These are phyloP conservation scores for Leccinum rimulosum DNA, from an alignment of 768 basidiomycete genomes.

Conservation along the genomic window DNA sequence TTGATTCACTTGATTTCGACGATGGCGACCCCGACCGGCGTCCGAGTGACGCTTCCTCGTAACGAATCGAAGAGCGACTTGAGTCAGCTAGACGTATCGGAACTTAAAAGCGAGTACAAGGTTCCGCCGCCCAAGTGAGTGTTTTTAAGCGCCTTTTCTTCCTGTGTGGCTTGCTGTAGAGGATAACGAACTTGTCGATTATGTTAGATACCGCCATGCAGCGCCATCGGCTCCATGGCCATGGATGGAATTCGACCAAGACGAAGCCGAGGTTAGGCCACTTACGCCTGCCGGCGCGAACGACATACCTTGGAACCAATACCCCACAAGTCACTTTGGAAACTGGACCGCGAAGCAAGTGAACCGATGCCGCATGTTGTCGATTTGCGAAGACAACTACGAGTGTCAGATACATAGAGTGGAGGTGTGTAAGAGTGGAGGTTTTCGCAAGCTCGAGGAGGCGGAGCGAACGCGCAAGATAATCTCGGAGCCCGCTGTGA, in stretches of 20 bases:
- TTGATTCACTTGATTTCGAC: not conserved
- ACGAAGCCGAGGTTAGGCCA: conserved; percentile 12
- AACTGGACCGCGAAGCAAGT: conserved; percentile 54
- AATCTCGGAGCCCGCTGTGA: conserved; percentile 8
- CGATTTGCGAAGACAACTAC: conserved; percentile 14
- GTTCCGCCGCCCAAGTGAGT: conserved; percentile 28
- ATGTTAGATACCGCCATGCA: conserved; percentile 34
- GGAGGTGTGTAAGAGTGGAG: conserved; percentile 17
- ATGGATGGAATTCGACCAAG: conserved; percentile 37
- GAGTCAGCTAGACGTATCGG: conserved; percentile 12
- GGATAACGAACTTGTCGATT: conserved; percentile 17
- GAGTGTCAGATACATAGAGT: conserved; percentile 22
- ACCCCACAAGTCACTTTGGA: conserved; percentile 52
- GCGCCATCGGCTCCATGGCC: conserved; percentile 42
- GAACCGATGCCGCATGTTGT: conserved; percentile 32
- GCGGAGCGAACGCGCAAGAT: conserved; percentile 9
- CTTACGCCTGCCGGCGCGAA: not conserved
- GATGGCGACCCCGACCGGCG: conserved; percentile 13
- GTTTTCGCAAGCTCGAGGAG: conserved; percentile 15
- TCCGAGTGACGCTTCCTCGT: conserved; percentile 7
- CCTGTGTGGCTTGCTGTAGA: not conserved
- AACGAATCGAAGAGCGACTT: not conserved
- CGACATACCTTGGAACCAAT: conserved; percentile 31
- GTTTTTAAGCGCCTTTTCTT: not conserved
- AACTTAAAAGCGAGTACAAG: conserved; percentile 5